These are phyloP conservation scores for Heterobasidion irregulare DNA, from an alignment of 1,284 basidiomycete species.

Conservation along the genomic window DNA sequence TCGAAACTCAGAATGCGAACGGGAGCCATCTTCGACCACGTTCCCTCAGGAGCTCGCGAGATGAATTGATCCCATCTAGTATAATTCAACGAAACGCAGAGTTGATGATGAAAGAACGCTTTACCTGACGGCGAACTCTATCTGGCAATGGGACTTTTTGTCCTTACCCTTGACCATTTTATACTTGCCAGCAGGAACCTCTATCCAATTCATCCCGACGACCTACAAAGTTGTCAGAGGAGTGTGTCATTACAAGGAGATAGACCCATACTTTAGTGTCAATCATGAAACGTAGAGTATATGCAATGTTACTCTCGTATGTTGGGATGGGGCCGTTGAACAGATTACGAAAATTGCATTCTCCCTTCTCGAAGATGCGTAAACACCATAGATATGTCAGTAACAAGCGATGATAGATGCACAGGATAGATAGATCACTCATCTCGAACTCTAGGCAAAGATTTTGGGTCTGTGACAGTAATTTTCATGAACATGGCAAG, in stretches of 20 bases:
- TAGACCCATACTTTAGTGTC: conserved; percentile 67
- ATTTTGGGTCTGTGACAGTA: conserved; percentile 63
- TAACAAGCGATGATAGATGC: too few species aligned
- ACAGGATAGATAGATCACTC: conserved; percentile 30
- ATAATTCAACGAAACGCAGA: background rate
- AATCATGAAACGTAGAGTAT: conserved; percentile 91
- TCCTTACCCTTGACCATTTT: conserved; percentile 43
- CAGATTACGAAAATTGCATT: conserved; percentile 65
- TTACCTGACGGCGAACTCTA: conserved; percentile 75
- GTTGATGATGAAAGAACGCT: conserved; percentile 13
- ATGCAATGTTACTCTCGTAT: conserved; percentile 89
- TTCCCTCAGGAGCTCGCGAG: conserved; percentile 83
- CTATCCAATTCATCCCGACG: conserved; percentile 97
- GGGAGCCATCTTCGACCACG: conserved; percentile 87
- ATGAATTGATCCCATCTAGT: conserved; percentile 74
- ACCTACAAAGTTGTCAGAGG: conserved; percentile 40
- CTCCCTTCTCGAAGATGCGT: conserved; percentile 85
- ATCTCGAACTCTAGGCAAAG: conserved; percentile 86
- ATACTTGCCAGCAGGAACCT: conserved; percentile 79
- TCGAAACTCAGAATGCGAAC: conserved; percentile 91
- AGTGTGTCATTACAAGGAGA: too few species aligned
- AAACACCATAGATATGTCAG: conserved; percentile 11
- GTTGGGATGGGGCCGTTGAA: conserved; percentile 58
- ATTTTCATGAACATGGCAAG: conserved; percentile 78
- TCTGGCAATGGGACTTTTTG: conserved; percentile 77